Base-by-base conservation (phyloP, 805 yeast species). In the Kockiozyma suomiensis region DNA sequence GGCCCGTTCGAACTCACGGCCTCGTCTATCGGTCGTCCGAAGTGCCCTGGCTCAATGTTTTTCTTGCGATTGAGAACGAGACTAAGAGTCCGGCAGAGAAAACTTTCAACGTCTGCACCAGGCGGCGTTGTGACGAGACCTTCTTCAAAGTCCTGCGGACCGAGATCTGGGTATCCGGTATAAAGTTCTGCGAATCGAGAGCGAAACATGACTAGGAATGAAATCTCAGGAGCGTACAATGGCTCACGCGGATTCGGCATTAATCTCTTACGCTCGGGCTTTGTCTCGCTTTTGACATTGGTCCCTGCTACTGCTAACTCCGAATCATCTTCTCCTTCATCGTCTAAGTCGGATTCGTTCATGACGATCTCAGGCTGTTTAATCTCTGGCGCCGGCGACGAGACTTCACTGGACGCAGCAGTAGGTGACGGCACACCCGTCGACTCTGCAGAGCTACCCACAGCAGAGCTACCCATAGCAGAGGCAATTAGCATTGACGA, bases 141-240 rank as follows among this genome's bases (percentile, higher is more conserved):
- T 17, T 66, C 71, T 54, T 76, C 79, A n/a, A 76, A 54, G 51
- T 77, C 79, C 61, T 75, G 78, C 13, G 80, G 80, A 1, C 75
- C 72, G 13, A 75, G 49, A 23, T 70, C 70, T 7, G 74, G 70
- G 26, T 73, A 62, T 25, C 73, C 79, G 12, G 60, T 64, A 50
- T 73, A 76, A 7, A 71, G 59, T 10, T 65, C 62, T 25, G 59
- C 47, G 58, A 73, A 73, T 37, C 63, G 60, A 4, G 66, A 58
- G 28, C 63, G 67, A 47, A 73, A 69, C 61, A 65, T 57, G 38
- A 73, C 75, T 10, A 62, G 52, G 17, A 62, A 60, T 5, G 64
- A 41, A 17, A 62, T 62, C 30, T 55, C 64, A 7, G 64, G 61
- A 12, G 56, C 35, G 30, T 50, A 63, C 19, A n/a, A 48, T 6